phyloP scores from a whole-genome alignment of 2,329 filamentous ascomycete genomes.

The Albophoma yamanashiensis region DNA sequence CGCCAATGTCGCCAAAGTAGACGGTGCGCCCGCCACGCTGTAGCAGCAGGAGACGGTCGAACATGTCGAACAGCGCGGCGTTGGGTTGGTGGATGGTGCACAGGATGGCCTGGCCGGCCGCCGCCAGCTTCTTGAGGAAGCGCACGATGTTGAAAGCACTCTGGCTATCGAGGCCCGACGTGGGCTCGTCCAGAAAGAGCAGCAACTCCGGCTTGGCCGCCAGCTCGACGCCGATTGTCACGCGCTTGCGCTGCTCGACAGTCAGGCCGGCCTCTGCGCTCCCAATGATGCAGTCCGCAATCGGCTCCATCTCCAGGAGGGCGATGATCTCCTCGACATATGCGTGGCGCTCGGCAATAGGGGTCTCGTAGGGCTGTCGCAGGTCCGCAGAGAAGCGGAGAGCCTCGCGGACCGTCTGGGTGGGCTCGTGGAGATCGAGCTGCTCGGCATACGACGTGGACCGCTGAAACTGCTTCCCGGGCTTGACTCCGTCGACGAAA shows the following conservation, averaged over 20 bases:
- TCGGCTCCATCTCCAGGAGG: slow-evolving; percentile 46
- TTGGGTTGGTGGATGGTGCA: slow-evolving; percentile 91
- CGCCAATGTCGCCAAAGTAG: slow-evolving; percentile 78
- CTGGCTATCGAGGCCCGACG: slow-evolving; percentile 53
- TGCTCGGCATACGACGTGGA: slow-evolving; percentile 54
- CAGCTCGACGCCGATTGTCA: slow-evolving; percentile 88
- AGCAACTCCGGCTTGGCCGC: slow-evolving; percentile 71
- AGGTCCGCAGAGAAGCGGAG: slow-evolving; percentile 53
- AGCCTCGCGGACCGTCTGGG: slow-evolving; percentile 52
- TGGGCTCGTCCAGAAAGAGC: slow-evolving; percentile 71
- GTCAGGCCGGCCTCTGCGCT: slow-evolving; percentile 58
- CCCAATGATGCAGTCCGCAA: slow-evolving; percentile 49
- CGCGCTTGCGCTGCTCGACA: slow-evolving; percentile 56
- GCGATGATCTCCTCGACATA: slow-evolving; percentile 53
- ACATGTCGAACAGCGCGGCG: slow-evolving; percentile 76
- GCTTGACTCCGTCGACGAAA: slow-evolving; percentile 44
- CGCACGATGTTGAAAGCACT: slow-evolving; percentile 68
- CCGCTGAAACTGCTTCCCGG: slow-evolving; percentile 49
- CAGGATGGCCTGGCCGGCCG: slow-evolving; percentile 77
- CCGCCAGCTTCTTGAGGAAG: slow-evolving; percentile 65
- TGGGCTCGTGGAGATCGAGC: slow-evolving; percentile 50
- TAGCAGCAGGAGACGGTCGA: slow-evolving; percentile 71
- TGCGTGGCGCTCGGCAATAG: slow-evolving; percentile 42
- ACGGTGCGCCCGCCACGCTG: slow-evolving; percentile 71
- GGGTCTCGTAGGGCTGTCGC: slow-evolving; percentile 43